Evolutionary conservation across 306 rosid genomes (phyloP).

Genomic region (Vigna nakashimae): DNA sequence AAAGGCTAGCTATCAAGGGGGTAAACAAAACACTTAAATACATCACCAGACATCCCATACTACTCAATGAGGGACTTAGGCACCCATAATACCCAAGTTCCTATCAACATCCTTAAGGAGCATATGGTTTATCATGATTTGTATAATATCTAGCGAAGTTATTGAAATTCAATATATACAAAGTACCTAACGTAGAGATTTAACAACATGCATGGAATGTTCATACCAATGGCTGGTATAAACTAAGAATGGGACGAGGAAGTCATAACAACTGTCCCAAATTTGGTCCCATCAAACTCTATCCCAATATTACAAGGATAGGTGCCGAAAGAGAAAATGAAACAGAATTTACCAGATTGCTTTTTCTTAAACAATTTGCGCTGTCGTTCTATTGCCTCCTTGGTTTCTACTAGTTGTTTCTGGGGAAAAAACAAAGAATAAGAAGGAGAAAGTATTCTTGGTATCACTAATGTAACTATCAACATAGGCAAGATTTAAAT

Average conservation of each 20-base stretch:
- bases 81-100: no score
- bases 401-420: constrained; percentile 88
- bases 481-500: constrained; percentile 24
- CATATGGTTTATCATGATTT: constrained; percentile 25
- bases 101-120: background rate
- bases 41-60: no score
- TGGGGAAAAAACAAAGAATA: constrained; percentile 37
- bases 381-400: constrained; percentile 92
- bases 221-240: constrained; percentile 21
- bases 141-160: constrained; percentile 11
- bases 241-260: constrained; percentile 18
- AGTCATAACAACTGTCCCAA: background rate
- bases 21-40: no score
- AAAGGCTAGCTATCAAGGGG: no score
- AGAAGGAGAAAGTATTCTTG: constrained; percentile 23
- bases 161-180: constrained; percentile 1
- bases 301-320: constrained; percentile 25
- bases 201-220: background rate
- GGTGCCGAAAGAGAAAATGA: constrained; percentile 31
- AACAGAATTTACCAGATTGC: constrained; percentile 66
- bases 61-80: no score
- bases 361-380: constrained; percentile 92
- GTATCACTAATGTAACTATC: constrained; percentile 16
- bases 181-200: constrained; percentile 4
- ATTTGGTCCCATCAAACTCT: constrained; percentile 4